These are phyloP conservation scores for Cryptosporidium meleagridis DNA, from an alignment of 169 alveolate genomes.

Conservation along the genomic window DNA sequence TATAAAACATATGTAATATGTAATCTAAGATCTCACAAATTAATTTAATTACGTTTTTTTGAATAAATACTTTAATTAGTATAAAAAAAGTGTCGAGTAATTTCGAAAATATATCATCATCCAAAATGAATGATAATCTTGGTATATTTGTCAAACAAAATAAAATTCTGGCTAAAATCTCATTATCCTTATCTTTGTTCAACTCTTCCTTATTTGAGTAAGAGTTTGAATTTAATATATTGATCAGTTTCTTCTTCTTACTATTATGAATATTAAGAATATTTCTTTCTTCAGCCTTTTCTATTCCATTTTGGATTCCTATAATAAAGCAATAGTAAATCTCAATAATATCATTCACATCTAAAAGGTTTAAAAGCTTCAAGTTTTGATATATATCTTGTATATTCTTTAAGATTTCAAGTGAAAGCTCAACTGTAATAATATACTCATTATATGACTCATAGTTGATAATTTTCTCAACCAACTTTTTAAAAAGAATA, in stretches of 20 bases:
- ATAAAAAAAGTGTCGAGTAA: conserved; percentile 12
- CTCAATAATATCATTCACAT: conserved; percentile 9
- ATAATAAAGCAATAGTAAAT: not conserved
- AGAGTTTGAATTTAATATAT: not conserved
- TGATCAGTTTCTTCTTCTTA: conserved; percentile 14
- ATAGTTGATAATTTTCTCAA: not conserved
- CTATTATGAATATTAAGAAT: not conserved
- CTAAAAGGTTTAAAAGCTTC: not conserved
- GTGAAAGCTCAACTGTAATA: not conserved
- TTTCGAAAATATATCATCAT: not conserved
- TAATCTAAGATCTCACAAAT: not conserved
- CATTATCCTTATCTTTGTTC: not conserved
- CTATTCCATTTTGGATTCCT: not conserved
- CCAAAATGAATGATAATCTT: conserved; percentile 3
- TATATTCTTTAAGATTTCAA: not conserved
- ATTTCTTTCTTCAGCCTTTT: not conserved
- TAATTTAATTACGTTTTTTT: not conserved
- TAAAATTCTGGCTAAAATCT: conserved; percentile 4
- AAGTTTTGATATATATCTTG: not conserved
- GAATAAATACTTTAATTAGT: not conserved
- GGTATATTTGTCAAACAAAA: not conserved
- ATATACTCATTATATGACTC: not conserved
- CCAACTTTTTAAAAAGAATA: not conserved
- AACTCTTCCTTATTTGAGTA: not conserved
- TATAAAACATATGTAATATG: conserved; percentile 13